Evolutionary conservation across 1,139 yeast genomes (phyloP), one percentile per base, ranked within the genome.

Genomic region (Pneumocystis murina): DNA sequence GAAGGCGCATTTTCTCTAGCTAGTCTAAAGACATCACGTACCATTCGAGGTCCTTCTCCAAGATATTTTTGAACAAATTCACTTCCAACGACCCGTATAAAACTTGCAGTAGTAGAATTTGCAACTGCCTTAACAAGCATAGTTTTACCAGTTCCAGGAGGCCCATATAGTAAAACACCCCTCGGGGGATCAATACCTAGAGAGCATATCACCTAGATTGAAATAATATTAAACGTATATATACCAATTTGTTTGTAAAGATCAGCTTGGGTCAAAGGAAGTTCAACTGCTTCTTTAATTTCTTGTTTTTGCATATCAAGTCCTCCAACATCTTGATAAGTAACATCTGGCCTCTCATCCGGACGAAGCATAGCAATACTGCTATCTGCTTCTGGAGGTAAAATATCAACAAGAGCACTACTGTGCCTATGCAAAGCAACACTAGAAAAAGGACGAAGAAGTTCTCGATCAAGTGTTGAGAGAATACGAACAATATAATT

Each of bases 31-130:
- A 92, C 97, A 74, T 94, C 98, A 76, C 98, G 85, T 55, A 92
- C 98, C 97, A 94, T 92, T 78, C 99, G 84, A 66, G 98, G 97
- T 71, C 99, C 98, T 78, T 94, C 99, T 75, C 99, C 99, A 65
- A 94, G 82, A 74, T 94, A 94, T 75, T 94, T 94, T 75, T 94
- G 98, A 64, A 94, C 97, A 73, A 94, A 92, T 75, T 94, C 99
- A 0, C 97, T 91, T 64, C 98, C 98, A 70, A 90, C 94, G 41
- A 94, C 96, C 75, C 98, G 86, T 70, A 94, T 91, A 72, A 94
- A 94, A 6, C 97, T 81, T 0, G 98, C 98, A 1, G 96, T 88
- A 2, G 97, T 86, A 65, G 92, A 85, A 75, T 94, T 92, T 20
- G 99, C 99, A 62, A 94, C 99, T 0, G 99, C 98, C 76, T 94